Percentiles rank a stretch among this genome's conserved stretches.
Conservation (phyloP, 768 basidiomycete species). For the Cystobasidium tubakii region DNA sequence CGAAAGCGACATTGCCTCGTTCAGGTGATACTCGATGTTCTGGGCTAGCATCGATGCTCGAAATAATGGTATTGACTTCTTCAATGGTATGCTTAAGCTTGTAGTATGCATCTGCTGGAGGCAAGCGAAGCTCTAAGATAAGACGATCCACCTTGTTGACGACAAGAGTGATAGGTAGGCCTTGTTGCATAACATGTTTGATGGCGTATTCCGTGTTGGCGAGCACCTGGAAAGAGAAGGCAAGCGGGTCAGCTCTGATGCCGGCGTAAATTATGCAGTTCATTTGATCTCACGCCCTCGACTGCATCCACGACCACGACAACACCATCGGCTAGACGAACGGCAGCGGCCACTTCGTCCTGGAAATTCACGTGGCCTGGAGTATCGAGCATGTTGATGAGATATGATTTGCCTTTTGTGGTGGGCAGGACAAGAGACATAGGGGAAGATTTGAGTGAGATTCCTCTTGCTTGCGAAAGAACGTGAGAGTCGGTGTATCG, state of each 20-base stretch:
- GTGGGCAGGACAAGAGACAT: constrained; percentile 85
- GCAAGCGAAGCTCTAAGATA: constrained; percentile 90
- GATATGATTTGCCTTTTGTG: constrained; percentile 82
- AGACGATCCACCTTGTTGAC: constrained; percentile 97
- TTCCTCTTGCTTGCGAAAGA: constrained; percentile 75
- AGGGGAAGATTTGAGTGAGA: constrained; percentile 93
- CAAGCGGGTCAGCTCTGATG: not conserved
- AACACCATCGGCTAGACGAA: constrained; percentile 83
- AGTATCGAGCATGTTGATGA: constrained; percentile 90
- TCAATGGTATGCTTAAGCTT: constrained; percentile 99
- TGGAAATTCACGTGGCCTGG: constrained; percentile 98
- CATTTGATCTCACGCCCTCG: constrained; percentile 69
- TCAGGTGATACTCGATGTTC: constrained; percentile 85
- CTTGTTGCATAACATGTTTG: constrained; percentile 80
- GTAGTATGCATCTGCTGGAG: constrained; percentile 93
- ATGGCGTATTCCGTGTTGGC: constrained; percentile 82
- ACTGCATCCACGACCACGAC: constrained; percentile 95
- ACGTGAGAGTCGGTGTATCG: constrained; percentile 95
- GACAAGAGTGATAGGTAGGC: constrained; percentile 59
- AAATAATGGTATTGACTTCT: constrained; percentile 93
- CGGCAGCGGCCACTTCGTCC: constrained; percentile 87
- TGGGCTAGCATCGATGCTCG: constrained; percentile 86
- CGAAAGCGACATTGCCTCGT: constrained; percentile 92
- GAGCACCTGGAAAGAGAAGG: constrained; percentile 63
- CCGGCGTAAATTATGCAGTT: not conserved